Evolutionary conservation across 352 stramenopile species (phyloP).

Genomic region (Pythium phragmiticola): DNA sequence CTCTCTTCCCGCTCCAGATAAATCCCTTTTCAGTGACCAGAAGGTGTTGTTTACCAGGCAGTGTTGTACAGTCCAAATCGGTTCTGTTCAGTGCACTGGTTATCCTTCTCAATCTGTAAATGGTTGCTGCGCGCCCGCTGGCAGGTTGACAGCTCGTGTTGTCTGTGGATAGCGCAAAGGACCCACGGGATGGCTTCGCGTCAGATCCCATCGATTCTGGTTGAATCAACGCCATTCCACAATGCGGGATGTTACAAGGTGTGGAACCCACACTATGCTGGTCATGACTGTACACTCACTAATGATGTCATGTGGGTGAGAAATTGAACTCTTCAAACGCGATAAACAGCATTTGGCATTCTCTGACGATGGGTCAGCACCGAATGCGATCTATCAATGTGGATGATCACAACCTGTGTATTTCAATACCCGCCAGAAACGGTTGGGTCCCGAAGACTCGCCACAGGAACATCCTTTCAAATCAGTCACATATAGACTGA

Average conservation of each 20-base stretch:
- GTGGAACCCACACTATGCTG: no score
- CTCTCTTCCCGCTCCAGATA: background rate
- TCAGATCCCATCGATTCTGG: background rate
- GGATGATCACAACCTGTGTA: no score
- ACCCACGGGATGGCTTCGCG: background rate
- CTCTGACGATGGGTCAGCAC: background rate
- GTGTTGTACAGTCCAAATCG: background rate
- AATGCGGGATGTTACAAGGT: background rate
- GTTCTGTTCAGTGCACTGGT: background rate
- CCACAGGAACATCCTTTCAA: no score
- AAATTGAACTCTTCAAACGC: no score
- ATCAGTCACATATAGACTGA: no score
- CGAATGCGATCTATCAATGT: no score
- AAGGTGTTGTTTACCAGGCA: background rate
- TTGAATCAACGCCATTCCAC: background rate
- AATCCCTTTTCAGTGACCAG: background rate
- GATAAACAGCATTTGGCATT: background rate
- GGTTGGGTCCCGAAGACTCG: no score
- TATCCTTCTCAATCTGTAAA: background rate
- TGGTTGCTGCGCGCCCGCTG: background rate
- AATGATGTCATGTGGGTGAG: background rate
- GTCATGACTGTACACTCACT: background rate
- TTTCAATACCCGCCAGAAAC: no score
- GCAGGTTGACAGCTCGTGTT: no score
- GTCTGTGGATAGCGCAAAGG: no score